Base-by-base conservation (phyloP, 306 rosid species). In the Prunus dulcis region DNA sequence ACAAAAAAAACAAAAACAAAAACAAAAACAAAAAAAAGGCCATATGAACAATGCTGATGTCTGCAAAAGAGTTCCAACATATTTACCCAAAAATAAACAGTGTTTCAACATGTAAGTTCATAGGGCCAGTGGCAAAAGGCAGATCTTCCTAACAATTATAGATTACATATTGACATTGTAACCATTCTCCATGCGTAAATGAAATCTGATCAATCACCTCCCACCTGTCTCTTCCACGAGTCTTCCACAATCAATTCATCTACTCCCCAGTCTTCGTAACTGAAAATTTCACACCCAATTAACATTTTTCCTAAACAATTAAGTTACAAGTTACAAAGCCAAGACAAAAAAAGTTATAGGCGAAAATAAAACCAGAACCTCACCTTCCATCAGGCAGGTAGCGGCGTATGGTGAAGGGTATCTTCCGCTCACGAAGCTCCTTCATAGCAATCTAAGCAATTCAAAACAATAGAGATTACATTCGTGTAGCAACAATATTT, bases 181-280 rank as follows among this genome's bases (percentile, higher is more conserved):
- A 56, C 5, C 72, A 75, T 62, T n/a, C 62, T 63, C 71, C 71
- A 20, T 12, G 50, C 19, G 0, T 22, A 3, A 27, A 52, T 17
- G 15, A 30, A 62, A 62, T 19, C 46, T 47, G 78, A 80, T 90
- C 84, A 93, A 71, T 86, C 86, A 32, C 98, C 98, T 61, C 97
- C 98, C 7, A 93, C 97, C 83, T 93, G 98, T 25, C 62, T 56
- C 28, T 56, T 56, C 62, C 62, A 56, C 2, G 62, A 56, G 62
- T 56, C 62, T 20, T 93, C 97, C 76, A 91, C 97, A 41, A 93
- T 91, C 82, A 91, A 80, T 75, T 93, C 97, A 84, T 91, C 97
- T 25, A 93, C 98, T 70, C 98, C 97, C 98, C 98, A 93, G 64
- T 93, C 98, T 76, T 93, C 98, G 43, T 89, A 91, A 55, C 97